A percentile compares a stretch with the other conserved stretches of the same genome.
Evolutionary conservation across 305 asterid species (phyloP).

Genomic region (Striga hermonthica): DNA sequence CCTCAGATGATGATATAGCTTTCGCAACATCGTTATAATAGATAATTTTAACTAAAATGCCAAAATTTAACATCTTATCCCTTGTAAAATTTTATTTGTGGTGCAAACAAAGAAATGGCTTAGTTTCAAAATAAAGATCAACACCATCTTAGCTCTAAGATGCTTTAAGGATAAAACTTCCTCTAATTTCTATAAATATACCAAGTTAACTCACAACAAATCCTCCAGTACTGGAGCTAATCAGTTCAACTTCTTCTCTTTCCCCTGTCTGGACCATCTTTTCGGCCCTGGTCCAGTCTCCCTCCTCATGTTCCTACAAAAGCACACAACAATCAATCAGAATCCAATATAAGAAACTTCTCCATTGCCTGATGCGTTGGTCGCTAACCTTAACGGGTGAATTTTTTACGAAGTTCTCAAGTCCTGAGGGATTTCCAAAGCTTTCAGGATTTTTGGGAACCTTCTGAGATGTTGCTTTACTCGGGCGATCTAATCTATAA

Average conservation of each 20-base stretch:
- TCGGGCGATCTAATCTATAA: conserved; percentile 62
- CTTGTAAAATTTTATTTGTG: background rate
- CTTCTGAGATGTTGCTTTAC: conserved; percentile 40
- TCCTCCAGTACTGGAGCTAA: conserved; percentile 82
- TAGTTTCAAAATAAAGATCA: no score
- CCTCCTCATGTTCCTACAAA: conserved; percentile 65
- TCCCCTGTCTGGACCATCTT: conserved; percentile 59
- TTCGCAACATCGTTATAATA: no score
- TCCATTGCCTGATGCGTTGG: conserved; percentile 3
- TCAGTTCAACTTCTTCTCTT: conserved; percentile 73
- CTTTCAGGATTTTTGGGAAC: conserved; percentile 37
- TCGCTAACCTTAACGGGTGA: conserved; percentile 55
- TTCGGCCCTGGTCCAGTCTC: conserved; percentile 84
- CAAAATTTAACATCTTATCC: background rate
- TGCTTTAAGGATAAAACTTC: background rate
- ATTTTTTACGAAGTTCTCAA: conserved; percentile 49
- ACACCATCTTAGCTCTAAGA: no score
- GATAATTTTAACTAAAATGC: background rate
- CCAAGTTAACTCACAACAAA: conserved; percentile 66
- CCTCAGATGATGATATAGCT: background rate
- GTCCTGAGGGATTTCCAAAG: conserved; percentile 42
- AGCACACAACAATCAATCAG: conserved; percentile 35
- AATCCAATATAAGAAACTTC: conserved; percentile 15
- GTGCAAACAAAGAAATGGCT: no score
- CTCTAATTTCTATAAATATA: conserved; percentile 17